These are phyloP conservation scores for Globisporangium irregulare DNA, from an alignment of 352 stramenopile species.

Conservation along the genomic window DNA sequence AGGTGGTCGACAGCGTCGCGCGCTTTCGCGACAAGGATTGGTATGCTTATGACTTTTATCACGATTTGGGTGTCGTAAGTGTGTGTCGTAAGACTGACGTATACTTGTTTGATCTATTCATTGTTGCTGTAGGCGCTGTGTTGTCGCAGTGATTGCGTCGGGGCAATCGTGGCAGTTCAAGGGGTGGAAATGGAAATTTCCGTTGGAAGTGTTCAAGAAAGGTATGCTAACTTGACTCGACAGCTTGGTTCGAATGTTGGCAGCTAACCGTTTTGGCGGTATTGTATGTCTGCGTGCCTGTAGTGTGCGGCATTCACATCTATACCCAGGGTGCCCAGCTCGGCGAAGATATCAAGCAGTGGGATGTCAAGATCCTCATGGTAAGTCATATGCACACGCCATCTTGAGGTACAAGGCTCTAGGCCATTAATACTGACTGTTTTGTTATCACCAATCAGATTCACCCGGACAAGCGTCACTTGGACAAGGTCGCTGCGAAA, in stretches of 20 bases:
- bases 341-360: constrained; percentile 84
- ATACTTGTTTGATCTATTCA: not conserved
- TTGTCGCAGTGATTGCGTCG: constrained; percentile 88
- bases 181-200: constrained; percentile 92
- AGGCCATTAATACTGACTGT: not conserved
- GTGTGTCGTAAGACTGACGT: not conserved
- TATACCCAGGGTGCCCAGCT: constrained; percentile 83
- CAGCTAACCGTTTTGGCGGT: not conserved
- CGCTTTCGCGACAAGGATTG: constrained; percentile 88
- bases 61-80: not conserved
- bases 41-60: constrained; percentile 29
- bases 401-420: not conserved
- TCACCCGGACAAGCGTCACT: constrained; percentile 88
- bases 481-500: constrained; percentile 87
- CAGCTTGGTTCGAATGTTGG: not conserved
- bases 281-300: not conserved
- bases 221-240: constrained; percentile 27
- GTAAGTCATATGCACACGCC: constrained; percentile 19
- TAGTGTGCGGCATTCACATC: constrained; percentile 82
- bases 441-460: constrained; percentile 36
- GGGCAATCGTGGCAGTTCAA: constrained; percentile 92
- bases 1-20: constrained; percentile 85
- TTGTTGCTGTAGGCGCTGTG: constrained; percentile 54
- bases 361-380: constrained; percentile 90
- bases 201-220: constrained; percentile 90